These are phyloP conservation scores for Scenedesmus sp. DNA, from an alignment of 163 green algal genomes.

Conservation along the genomic window DNA sequence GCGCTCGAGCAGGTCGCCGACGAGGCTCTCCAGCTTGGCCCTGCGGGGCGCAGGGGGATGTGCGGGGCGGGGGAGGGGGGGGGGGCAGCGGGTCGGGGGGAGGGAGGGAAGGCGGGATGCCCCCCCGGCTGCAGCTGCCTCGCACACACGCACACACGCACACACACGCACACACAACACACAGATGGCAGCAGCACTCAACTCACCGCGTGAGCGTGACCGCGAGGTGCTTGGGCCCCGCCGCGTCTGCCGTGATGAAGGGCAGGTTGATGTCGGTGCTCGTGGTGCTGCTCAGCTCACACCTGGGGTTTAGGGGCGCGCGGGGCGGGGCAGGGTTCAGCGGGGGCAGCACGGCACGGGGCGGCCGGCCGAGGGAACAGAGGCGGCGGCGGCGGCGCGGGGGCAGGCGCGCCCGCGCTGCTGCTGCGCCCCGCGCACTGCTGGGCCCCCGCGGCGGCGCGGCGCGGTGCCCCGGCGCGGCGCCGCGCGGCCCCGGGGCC, in stretches of 20 bases:
- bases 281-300: conserved; percentile 78
- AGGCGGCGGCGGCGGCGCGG: too few species aligned
- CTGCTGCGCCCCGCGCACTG: too few species aligned
- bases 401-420: too few species aligned
- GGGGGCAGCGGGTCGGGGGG: too few species aligned
- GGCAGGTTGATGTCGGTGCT: conserved; percentile 89
- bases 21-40: conserved; percentile 84
- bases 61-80: too few species aligned
- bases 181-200: not conserved
- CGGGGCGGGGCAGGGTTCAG: not conserved
- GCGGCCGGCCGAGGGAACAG: too few species aligned
- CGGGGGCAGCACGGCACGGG: not conserved
- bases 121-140: too few species aligned
- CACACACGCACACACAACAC: not conserved
- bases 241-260: conserved; percentile 87
- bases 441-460: too few species aligned
- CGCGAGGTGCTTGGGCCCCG: conserved; percentile 84
- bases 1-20: conserved; percentile 86
- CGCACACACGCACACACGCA: not conserved
- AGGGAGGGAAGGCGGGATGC: too few species aligned
- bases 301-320: conserved; percentile 73
- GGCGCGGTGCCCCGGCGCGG: conserved; percentile 51
- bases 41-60: too few species aligned
- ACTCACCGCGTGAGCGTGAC: conserved; percentile 65
- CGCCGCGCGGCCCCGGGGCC: too few species aligned